A percentile compares a stretch with the other conserved stretches of the same genome.
These are phyloP conservation scores for Cyclanthera cordifolia DNA, from an alignment of 306 rosid genomes.

Conservation along the genomic window DNA sequence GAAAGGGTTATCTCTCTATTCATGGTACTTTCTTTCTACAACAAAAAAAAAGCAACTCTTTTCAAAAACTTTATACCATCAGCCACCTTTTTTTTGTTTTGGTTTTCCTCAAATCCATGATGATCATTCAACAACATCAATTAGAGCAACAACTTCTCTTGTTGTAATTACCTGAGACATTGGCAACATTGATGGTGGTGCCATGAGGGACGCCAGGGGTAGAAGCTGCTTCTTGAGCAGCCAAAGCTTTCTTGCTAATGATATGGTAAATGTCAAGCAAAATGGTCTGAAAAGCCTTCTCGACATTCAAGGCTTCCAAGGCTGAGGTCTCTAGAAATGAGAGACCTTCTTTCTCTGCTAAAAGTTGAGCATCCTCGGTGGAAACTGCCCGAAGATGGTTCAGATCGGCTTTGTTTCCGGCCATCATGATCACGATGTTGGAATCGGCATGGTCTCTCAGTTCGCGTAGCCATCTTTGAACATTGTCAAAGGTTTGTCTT, in stretches of 20 bases:
- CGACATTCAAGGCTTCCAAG: constrained; percentile 50
- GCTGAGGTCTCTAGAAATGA: constrained; percentile 65
- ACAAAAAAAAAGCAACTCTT: neutral
- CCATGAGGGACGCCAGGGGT: constrained; percentile 46
- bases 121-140: constrained; percentile 13
- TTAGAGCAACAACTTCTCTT: constrained; percentile 53
- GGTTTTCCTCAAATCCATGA: neutral
- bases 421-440: constrained; percentile 61
- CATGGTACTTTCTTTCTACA: constrained; percentile 3
- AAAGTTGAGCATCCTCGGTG: constrained; percentile 42
- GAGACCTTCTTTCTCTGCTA: constrained; percentile 49
- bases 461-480: constrained; percentile 63
- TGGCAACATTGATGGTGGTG: constrained; percentile 49
- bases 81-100: neutral
- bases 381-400: constrained; percentile 54
- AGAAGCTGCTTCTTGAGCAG: constrained; percentile 52
- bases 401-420: constrained; percentile 57
- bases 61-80: neutral
- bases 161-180: constrained; percentile 21
- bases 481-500: constrained; percentile 61
- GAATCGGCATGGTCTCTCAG: constrained; percentile 68
- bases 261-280: constrained; percentile 55
- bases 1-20: constrained; percentile 10
- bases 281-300: constrained; percentile 62
- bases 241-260: constrained; percentile 57